These are phyloP conservation scores for Ambrosia hybrid DNA, from an alignment of 140 eudicot genomes.

Conservation along the genomic window DNA sequence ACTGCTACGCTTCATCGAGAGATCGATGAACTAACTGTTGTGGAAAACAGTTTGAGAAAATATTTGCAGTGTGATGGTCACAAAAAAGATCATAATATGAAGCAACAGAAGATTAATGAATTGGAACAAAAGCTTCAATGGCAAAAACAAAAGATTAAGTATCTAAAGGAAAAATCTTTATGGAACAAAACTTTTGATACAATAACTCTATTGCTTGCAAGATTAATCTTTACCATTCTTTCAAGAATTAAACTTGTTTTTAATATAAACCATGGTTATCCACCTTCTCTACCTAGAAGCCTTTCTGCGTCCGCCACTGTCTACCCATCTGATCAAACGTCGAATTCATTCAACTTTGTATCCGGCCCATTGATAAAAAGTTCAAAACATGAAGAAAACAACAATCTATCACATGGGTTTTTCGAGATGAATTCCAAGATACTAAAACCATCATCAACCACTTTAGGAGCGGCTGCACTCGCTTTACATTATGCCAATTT, in stretches of 20 bases:
- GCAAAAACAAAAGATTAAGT: slow-evolving; percentile 74
- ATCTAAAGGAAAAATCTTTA: slow-evolving; percentile 61
- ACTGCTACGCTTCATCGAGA: slow-evolving; percentile 62
- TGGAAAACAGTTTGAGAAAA: slow-evolving; percentile 59
- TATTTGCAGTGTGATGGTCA: slow-evolving; percentile 1
- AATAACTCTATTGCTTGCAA: slow-evolving; percentile 50
- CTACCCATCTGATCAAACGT: slow-evolving; percentile 61
- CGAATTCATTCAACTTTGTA: slow-evolving; percentile 41
- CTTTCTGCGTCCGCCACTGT: slow-evolving; percentile 80
- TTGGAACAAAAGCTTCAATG: slow-evolving; percentile 62
- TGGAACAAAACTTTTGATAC: slow-evolving; percentile 75
- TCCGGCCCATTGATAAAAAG: slow-evolving; percentile 61
- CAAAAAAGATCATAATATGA: slow-evolving; percentile 31
- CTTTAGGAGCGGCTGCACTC: slow-evolving; percentile 72
- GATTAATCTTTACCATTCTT: slow-evolving; percentile 61
- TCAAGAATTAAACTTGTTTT: slow-evolving; percentile 82
- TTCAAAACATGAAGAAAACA: slow-evolving; percentile 39
- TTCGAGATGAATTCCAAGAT: slow-evolving; percentile 54
- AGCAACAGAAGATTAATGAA: slow-evolving; percentile 57
- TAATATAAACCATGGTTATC: slow-evolving; percentile 48
- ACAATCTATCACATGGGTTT: slow-evolving; percentile 47
- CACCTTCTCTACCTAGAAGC: slow-evolving; percentile 57
- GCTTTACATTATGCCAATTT: slow-evolving; percentile 82
- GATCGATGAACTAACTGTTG: slow-evolving; percentile 56
- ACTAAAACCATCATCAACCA: slow-evolving; percentile 56